These are phyloP conservation scores for Penicillium digitatum DNA, from an alignment of 2,329 filamentous ascomycete species.

Conservation along the genomic window DNA sequence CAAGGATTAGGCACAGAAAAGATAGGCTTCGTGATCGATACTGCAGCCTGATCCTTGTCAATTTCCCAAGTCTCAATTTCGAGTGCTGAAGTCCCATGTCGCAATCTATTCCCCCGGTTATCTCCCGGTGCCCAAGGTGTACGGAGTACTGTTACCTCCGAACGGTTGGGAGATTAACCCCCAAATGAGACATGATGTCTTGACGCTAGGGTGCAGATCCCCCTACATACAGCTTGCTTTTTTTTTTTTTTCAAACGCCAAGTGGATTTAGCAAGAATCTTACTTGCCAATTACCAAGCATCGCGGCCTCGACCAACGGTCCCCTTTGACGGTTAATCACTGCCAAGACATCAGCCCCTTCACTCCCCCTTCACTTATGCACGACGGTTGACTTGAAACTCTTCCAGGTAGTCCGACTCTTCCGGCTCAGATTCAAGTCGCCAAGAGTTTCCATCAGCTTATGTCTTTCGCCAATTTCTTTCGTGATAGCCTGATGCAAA, in stretches of 20 bases:
- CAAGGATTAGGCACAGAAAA: slow-evolving; percentile 2
- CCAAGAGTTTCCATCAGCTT: background rate
- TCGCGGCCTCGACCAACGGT: slow-evolving; percentile 11
- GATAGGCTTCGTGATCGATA: background rate
- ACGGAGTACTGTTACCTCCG: background rate
- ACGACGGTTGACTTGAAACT: background rate
- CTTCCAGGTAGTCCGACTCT: background rate
- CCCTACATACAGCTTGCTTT: background rate
- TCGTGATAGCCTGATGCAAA: background rate
- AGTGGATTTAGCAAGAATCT: background rate
- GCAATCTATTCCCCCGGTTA: background rate
- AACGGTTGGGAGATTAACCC: background rate
- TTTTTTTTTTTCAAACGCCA: background rate
- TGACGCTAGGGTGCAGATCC: background rate
- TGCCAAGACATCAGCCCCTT: slow-evolving; percentile 4
- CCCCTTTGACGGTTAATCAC: slow-evolving; percentile 1
- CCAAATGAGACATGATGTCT: background rate
- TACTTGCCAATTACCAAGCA: slow-evolving; percentile 13
- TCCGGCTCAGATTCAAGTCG: background rate
- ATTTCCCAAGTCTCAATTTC: background rate
- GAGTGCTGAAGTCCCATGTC: background rate
- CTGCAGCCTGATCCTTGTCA: background rate
- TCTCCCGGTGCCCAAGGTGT: background rate
- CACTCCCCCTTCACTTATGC: background rate
- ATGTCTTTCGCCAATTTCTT: background rate